Base-by-base conservation (phyloP, 768 basidiomycete genomes). In the Candolleomyces aberdarensis region DNA sequence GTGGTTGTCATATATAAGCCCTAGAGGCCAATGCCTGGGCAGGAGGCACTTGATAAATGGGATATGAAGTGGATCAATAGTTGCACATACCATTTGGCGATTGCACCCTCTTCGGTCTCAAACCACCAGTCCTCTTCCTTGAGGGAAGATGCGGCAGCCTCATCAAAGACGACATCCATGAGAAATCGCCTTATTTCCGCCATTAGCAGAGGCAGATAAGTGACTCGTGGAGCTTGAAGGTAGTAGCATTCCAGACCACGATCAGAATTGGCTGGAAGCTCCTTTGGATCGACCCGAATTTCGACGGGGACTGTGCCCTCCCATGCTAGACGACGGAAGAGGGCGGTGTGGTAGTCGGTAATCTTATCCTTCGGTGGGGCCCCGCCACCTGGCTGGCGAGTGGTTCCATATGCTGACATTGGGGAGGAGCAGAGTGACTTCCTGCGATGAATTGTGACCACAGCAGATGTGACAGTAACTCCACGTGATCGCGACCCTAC, bases 111-210 rank as follows among this genome's bases (percentile, higher is more conserved):
- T 57, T 91, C 90, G 63, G 87, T 90, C 74, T 97, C 94, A 72
- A 99, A 97, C 97, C 96, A 98, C 92, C 96, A 94, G 56, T 96
- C 91, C 60, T 92, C 91, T 65, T 95, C 92, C 69, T 90, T 91
- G 62, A 96, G 75, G 10, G 80, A 67, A 62, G 87, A 87, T 5
- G 86, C 86, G 32, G 89, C 87, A 40, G 84, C 81, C 67, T 96
- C 94, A 69, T 97, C 94, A 68, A 98, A 89, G 13, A 96, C 92
- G 58, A 98, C 87, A 64, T 97, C 92, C 79, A 92, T 87, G 63
- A 98, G 81, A 74, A 94, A 94, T 66, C 87, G 83, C 61, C 89
- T 85, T 61, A 99, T 85, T 69, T 97, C 94, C 3, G 94, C 89
- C 69, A 98, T 83, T 50, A 98, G 75, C 29, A 98, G 80, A 13